Evolutionary conservation across 2,329 filamentous ascomycete genomes (phyloP), one percentile per base, ranked within the genome.

Genomic region (Apiospora malaysiana): DNA sequence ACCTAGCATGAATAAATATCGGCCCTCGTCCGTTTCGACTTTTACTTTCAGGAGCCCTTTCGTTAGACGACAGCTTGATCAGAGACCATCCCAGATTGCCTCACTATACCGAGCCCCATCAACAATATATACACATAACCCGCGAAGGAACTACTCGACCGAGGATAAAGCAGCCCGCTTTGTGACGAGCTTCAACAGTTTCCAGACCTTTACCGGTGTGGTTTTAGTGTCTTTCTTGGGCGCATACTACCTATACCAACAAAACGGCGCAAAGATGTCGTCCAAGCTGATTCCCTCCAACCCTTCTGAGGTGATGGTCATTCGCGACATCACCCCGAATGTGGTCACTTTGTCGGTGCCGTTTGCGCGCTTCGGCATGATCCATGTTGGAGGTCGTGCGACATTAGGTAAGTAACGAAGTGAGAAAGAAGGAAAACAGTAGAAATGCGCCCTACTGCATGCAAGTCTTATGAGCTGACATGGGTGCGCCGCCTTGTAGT

Each of bases 291-390:
- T 93, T 70, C 92, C 92, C 5, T 77, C 83, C 21, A 91, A 95
- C 76, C 94, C 95, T 16, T 88, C 90, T 23, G 90, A 93, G 78
- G 91, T 96, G 74, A 97, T 97, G 92, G 94, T 97, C 72, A 95
- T 97, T 78, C 93, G 95, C 74, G 88, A 94, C 76, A 83, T 98
- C 76, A 93, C 93, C 1, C 92, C 93, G 18, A 91, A 92, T 75
- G 88, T 97, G 73, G 90, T 89, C 56, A 97, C 92, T 16, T 87
- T 94, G 76, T 95, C 93, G 12, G 88, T 94, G 2, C 96, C 96
- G 9, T 99, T 99, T 82, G 82, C 89, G 68, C 93, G 96, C 66
- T 93, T 93, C 77, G 94, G 94, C 68, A 85, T 84, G 68, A 83
- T 97, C 77, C 94, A 94, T 78, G 86, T 99, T 77, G 96, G 96